Base-by-base conservation (phyloP, 306 rosid genomes). In the Cucurbita pepo region DNA sequence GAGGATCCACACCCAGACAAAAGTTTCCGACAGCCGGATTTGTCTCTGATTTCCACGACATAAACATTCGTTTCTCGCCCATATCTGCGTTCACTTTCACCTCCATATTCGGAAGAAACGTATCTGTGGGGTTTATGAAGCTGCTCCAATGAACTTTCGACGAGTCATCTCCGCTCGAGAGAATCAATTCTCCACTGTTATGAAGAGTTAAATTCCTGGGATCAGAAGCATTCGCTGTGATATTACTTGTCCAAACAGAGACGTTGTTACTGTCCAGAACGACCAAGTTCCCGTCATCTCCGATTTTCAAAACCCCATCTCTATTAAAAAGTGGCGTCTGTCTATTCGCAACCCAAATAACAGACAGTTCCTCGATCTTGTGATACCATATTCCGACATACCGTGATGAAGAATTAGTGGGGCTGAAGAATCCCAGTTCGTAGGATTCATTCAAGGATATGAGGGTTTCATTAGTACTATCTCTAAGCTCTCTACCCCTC, bases 281-380 rank as follows among this genome's bases (percentile, higher is more conserved):
- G 14, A 65, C 81, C 41, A 92, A 69, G 41, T 88, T 92, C 0
- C 97, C 95, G 13, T 86, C 82, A 2, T 43, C 79, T 16, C 40
- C 55, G 4, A 92, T 34, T 9, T 60, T 81, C 21, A 92, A 30
- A 15, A 78, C 75, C n/a, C 96, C 96, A 8, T 56, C 66, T 11
- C 60, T 47, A 57, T 71, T 83, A 1, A 41, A 50, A 54, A 92
- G 71, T 8, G 97, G 96, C 0, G 12, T 76, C 16, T 66, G 83
- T 78, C 95, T 81, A 78, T 92, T 92, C 0, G 92, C 97, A 1
- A 90, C 95, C 97, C 97, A 92, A 12, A 83, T 77, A 5, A 77
- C 38, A 0, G 83, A 1, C 0, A 8, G 37, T 6, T 56, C 81
- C 0, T 87, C 66, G 60, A 84, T 40, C 48, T 75, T 80, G 76